A percentile compares a stretch with the other conserved stretches of the same genome.
Conservation (phyloP, 164 flowering plant genomes). For the Nelumbo lutea region DNA sequence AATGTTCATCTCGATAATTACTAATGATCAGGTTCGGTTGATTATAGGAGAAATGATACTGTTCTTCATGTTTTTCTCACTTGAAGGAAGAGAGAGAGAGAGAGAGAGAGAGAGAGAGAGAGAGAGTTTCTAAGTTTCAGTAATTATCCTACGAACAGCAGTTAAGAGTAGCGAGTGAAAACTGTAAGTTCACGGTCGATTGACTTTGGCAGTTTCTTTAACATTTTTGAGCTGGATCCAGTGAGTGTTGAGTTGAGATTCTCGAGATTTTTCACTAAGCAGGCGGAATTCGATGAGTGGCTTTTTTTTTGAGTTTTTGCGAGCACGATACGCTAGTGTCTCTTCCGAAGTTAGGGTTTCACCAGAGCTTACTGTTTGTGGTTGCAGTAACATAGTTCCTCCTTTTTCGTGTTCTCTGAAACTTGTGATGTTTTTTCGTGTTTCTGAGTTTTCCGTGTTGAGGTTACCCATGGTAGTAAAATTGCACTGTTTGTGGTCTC, state of each 20-base stretch:
- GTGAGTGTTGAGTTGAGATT: neutral
- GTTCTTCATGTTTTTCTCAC: too few species aligned
- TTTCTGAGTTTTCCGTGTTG: neutral
- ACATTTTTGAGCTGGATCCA: neutral
- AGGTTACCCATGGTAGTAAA: neutral
- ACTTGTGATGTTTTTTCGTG: neutral
- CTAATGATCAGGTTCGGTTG: too few species aligned
- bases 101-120: too few species aligned
- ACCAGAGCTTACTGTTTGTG: neutral
- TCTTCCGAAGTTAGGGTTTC: conserved; percentile 6
- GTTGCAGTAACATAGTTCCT: neutral
- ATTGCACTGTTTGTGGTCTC: neutral
- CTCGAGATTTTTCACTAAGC: neutral
- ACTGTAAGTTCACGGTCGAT: too few species aligned
- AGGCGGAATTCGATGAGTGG: neutral
- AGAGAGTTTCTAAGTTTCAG: neutral
- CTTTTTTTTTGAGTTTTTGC: too few species aligned
- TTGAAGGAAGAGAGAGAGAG: too few species aligned
- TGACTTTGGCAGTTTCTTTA: neutral
- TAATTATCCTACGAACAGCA: neutral
- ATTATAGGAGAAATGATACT: too few species aligned
- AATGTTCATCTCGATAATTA: too few species aligned
- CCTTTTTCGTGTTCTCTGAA: neutral
- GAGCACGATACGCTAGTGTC: neutral
- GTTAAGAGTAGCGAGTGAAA: too few species aligned